Evolutionary conservation across 1,139 yeast species (phyloP).

Genomic region (Hemisphaericaspora xylanilytica): DNA sequence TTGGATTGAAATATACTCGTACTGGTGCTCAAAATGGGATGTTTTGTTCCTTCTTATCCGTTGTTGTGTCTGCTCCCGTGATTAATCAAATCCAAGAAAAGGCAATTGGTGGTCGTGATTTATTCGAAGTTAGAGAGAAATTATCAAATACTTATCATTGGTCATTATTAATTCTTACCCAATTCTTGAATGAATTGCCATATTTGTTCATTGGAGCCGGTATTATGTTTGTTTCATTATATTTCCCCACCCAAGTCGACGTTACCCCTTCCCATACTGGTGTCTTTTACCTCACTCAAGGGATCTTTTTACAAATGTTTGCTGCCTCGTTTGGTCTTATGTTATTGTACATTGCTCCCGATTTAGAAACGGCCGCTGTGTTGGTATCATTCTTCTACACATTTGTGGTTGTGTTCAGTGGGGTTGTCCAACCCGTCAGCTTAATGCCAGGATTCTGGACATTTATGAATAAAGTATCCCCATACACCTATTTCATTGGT

Average conservation of each 20-base stretch:
- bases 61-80: slow-evolving; percentile 51
- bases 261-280: slow-evolving; percentile 52
- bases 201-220: slow-evolving; percentile 53
- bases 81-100: slow-evolving; percentile 36
- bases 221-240: slow-evolving; percentile 51
- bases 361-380: slow-evolving; percentile 61
- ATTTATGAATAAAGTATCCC: slow-evolving; percentile 65
- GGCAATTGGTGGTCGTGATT: slow-evolving; percentile 53
- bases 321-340: slow-evolving; percentile 54
- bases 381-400: slow-evolving; percentile 52
- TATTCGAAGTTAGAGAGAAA: slow-evolving; percentile 62
- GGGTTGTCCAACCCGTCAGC: slow-evolving; percentile 57
- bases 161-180: slow-evolving; percentile 53
- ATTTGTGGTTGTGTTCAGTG: slow-evolving; percentile 57
- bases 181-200: slow-evolving; percentile 53
- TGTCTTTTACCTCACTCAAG: slow-evolving; percentile 48
- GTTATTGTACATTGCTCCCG: slow-evolving; percentile 57
- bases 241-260: slow-evolving; percentile 56
- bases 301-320: slow-evolving; percentile 53
- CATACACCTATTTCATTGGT: slow-evolving; percentile 65
- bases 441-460: slow-evolving; percentile 70
- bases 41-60: slow-evolving; percentile 51
- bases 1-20: slow-evolving; percentile 33
- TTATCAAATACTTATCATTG: slow-evolving; percentile 67
- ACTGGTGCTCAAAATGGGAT: slow-evolving; percentile 52